Base-by-base conservation (phyloP, 2,329 filamentous ascomycete species). In the Colletotrichum camelliae region DNA sequence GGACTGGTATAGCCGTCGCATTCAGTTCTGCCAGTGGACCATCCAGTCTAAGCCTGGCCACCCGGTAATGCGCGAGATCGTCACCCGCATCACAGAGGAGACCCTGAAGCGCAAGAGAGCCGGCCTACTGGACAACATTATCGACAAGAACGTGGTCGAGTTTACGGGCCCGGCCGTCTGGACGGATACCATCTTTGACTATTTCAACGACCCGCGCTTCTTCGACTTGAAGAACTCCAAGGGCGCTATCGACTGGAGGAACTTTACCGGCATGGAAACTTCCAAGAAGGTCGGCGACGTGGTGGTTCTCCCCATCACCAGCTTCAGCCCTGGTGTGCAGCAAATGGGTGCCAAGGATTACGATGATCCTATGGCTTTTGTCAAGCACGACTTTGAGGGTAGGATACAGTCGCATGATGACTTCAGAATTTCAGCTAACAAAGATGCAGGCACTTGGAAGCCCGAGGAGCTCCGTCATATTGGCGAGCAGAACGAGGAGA, bases 1-100 rank as follows among this genome's bases (percentile, higher is more conserved):
- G 43, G 89, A 98, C 2, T 98, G 96, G 97, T 99, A 98, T 88
- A 97, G 95, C 78, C 94, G 97, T 75, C 92, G 96, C 78, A 96
- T 99, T 77, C 97, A 98, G 83, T 98, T 99, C 85, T 99, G 97
- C 86, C 97, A 99, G 84, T 99, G 97, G 97, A 99, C 97, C 2
- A 98, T 99, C 77, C 96, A 98, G 85, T 89, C 94, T 73, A 99
- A 99, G 85, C 94, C 96, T 0, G 97, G 97, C 13, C 97, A 99
- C 83, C 97, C 97, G 0, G 92, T 98, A 15, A 90, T 99, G 74
- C 92, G 96, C 77, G 95, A 98, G 77, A 91, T 98, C 76, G 95
- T 99, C 37, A 89, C 94, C 16, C 94, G 93, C 79, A 96, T 99
- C 81, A 98, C 96, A 1, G 90, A 95, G 78, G 92, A 96, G 83